phyloP scores from a whole-genome alignment of 306 rosid species.

The Rosa rugosa region DNA sequence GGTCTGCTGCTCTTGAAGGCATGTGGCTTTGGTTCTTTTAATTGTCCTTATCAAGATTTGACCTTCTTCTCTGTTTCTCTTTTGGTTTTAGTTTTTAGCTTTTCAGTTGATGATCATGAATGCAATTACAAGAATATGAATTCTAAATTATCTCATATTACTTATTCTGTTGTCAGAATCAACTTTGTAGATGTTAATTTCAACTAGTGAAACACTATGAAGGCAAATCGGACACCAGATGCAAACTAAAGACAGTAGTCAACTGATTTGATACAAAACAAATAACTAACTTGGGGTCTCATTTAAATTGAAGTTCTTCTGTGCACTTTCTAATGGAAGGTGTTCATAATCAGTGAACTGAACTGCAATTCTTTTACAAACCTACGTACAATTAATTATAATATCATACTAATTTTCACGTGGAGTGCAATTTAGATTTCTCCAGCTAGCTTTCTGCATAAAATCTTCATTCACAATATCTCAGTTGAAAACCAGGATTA shows the following conservation, averaged over 20 bases:
- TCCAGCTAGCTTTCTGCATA: constrained; percentile 11
- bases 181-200: no score
- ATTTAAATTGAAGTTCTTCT: neutral
- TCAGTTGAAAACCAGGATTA: constrained; percentile 1
- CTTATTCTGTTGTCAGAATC: no score
- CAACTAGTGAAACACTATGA: neutral
- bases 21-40: no score
- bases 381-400: constrained; percentile 4
- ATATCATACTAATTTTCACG: neutral
- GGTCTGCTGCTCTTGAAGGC: neutral
- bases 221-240: neutral
- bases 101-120: no score
- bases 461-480: neutral
- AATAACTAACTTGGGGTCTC: neutral
- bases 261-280: neutral
- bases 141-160: no score
- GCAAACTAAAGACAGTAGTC: neutral
- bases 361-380: constrained; percentile 12
- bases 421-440: constrained; percentile 19
- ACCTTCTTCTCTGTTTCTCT: no score
- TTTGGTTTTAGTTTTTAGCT: no score
- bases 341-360: neutral
- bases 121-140: no score
- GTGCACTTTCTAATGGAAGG: neutral
- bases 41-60: no score